Conservation (phyloP, 2,329 filamentous ascomycete species). For the Fusarium oligoseptatum region DNA sequence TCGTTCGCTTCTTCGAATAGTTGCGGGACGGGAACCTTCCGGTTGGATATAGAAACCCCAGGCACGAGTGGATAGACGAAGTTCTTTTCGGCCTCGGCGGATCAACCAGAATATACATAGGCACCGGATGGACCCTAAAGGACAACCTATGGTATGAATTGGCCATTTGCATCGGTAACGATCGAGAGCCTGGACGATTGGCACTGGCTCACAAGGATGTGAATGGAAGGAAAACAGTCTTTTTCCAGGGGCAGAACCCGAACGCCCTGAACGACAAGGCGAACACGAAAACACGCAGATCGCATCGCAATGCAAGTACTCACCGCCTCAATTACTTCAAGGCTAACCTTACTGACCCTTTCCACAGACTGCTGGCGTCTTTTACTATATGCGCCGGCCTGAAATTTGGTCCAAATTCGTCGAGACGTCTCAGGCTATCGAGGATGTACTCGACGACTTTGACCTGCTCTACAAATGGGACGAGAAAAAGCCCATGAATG, state of each 20-base stretch:
- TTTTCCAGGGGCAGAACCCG: background rate
- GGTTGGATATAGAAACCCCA: background rate
- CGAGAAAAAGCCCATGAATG: background rate
- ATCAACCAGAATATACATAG: background rate
- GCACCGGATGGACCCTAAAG: background rate
- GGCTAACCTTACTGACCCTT: background rate
- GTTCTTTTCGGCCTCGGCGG: constrained; percentile 4
- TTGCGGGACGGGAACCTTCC: background rate
- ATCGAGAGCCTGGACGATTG: background rate
- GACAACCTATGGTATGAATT: background rate
- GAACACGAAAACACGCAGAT: background rate
- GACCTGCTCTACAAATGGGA: background rate
- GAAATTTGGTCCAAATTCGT: background rate
- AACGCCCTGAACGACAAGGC: background rate
- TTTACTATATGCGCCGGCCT: background rate
- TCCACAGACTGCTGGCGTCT: background rate
- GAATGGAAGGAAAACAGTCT: background rate
- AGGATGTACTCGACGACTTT: background rate
- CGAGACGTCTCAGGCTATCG: background rate
- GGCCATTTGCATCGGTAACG: background rate
- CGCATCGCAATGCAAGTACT: background rate
- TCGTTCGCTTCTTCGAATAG: constrained; percentile 2
- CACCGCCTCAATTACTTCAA: background rate
- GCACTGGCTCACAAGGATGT: background rate
- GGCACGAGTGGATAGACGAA: background rate